Percentiles rank a stretch among this genome's conserved stretches.
phyloP scores from a whole-genome alignment of 495 filamentous ascomycete genomes.

The Neurospora pannonica region DNA sequence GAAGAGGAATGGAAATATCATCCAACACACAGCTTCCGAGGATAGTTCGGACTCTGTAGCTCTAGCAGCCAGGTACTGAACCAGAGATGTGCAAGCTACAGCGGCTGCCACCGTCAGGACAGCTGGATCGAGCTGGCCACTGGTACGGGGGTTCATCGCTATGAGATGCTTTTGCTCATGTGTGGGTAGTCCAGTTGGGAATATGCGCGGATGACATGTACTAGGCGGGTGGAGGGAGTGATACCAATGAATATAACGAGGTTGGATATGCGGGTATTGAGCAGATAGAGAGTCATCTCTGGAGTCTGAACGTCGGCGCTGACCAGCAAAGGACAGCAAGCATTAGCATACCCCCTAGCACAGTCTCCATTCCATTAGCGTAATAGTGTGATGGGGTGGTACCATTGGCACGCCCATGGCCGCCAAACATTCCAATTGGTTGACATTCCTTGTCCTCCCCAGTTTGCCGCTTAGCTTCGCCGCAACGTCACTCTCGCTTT shows the following conservation, averaged over 20 bases:
- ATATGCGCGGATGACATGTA: neutral
- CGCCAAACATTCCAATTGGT: neutral
- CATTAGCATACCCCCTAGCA: neutral
- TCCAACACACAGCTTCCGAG: neutral
- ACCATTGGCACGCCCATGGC: neutral
- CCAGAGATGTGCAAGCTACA: neutral
- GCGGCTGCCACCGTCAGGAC: neutral
- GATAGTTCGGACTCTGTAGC: neutral
- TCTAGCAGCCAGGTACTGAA: neutral
- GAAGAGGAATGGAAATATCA: neutral
- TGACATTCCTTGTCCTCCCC: neutral
- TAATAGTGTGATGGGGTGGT: neutral
- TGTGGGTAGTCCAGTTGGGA: neutral
- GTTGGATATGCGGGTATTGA: neutral
- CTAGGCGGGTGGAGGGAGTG: neutral
- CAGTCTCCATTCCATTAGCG: neutral
- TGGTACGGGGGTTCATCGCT: neutral
- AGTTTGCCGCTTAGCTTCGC: neutral
- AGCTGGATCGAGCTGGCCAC: neutral
- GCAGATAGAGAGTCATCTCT: neutral
- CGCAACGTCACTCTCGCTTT: neutral
- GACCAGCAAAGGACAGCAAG: neutral
- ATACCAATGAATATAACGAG: neutral
- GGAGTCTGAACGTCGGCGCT: neutral
- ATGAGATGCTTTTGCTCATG: neutral